Conservation (phyloP, 164 flowering plant species). For the Hamamelis virginiana region DNA sequence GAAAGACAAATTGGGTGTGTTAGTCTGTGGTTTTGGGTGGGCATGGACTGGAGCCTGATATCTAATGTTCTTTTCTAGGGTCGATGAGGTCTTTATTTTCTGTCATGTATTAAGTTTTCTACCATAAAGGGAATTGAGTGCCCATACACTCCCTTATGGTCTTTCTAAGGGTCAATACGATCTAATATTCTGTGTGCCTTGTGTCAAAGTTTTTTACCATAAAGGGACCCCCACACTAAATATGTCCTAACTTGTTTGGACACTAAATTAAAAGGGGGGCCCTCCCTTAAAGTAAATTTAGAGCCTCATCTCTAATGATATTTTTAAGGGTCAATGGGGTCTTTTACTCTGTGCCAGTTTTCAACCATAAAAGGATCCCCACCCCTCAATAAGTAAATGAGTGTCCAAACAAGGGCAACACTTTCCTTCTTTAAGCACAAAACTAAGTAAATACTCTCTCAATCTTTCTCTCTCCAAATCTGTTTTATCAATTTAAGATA, state of each 20-base stretch:
- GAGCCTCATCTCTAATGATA: background rate
- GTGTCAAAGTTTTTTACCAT: no score
- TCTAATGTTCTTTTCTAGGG: no score
- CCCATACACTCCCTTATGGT: no score
- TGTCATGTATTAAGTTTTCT: no score
- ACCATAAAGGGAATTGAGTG: no score
- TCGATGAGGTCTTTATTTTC: no score
- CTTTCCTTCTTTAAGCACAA: background rate
- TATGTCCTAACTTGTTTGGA: no score
- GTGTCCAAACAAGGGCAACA: constrained; percentile 5
- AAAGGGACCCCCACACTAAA: no score
- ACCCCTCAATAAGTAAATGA: background rate
- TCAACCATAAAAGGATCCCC: background rate
- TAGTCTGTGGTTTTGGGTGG: background rate
- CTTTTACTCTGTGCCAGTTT: background rate
- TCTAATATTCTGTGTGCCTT: no score
- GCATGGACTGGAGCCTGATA: background rate
- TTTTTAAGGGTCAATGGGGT: background rate
- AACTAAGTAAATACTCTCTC: no score
- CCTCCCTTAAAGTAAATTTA: background rate
- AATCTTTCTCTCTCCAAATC: background rate
- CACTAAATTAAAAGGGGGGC: no score
- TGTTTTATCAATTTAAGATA: background rate
- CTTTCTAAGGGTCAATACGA: no score
- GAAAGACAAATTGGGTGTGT: background rate